phyloP scores from a whole-genome alignment of 108 stramenopile genomes.

The Epithemia pelagica region DNA sequence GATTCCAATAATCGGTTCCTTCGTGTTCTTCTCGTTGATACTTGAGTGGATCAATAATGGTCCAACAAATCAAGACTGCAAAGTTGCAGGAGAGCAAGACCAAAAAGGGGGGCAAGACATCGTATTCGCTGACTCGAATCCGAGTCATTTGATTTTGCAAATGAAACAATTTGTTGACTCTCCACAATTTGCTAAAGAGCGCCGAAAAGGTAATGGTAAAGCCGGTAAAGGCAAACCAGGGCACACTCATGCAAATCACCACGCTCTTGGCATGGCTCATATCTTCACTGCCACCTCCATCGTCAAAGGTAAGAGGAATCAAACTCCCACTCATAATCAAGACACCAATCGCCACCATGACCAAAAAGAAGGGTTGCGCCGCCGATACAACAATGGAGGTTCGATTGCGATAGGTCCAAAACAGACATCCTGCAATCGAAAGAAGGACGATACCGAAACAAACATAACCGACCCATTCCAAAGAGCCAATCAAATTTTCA shows the following conservation, averaged over 20 bases:
- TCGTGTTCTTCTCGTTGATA: conserved; percentile 7
- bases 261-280: not conserved
- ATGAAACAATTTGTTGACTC: conserved; percentile 31
- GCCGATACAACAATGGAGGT: conserved; percentile 15
- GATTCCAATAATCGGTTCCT: conserved; percentile 15
- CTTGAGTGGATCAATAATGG: conserved; percentile 22
- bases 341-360: conserved; percentile 34
- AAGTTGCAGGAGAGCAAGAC: conserved; percentile 18
- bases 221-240: conserved; percentile 39
- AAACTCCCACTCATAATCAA: conserved; percentile 39
- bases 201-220: conserved; percentile 38
- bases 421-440: not conserved
- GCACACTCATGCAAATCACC: conserved; percentile 18
- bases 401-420: conserved; percentile 12
- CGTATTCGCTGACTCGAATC: no score
- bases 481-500: conserved; percentile 12
- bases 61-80: conserved; percentile 25
- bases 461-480: conserved; percentile 2
- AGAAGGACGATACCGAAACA: conserved; percentile 1
- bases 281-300: no score
- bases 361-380: conserved; percentile 43
- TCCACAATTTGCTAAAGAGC: conserved; percentile 45
- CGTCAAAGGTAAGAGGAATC: conserved; percentile 33
- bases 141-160: conserved; percentile 10
- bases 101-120: conserved; percentile 26